These are phyloP conservation scores for Piedraia hortae DNA, from an alignment of 2,329 filamentous ascomycete species.

Conservation along the genomic window DNA sequence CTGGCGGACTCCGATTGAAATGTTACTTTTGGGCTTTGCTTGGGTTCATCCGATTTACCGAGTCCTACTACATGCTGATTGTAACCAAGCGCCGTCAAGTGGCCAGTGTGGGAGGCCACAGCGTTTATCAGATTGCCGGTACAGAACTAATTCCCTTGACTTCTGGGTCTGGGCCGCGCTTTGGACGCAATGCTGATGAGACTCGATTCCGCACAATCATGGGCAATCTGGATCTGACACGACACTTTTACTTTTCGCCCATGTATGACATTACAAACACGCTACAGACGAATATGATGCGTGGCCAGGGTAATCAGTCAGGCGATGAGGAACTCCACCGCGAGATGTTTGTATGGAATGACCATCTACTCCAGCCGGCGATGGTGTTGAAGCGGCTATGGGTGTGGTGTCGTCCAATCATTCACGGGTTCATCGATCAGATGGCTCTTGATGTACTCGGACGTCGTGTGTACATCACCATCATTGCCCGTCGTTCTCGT, in stretches of 20 bases:
- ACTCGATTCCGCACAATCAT: constrained; percentile 68
- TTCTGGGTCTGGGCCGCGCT: constrained; percentile 35
- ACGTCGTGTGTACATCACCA: constrained; percentile 65
- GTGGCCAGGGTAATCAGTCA: constrained; percentile 29
- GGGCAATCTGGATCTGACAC: constrained; percentile 67
- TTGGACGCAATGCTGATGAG: constrained; percentile 68
- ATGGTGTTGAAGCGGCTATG: constrained; percentile 48
- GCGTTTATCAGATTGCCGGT: constrained; percentile 80
- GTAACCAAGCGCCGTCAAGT: constrained; percentile 92
- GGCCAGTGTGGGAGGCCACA: constrained; percentile 86
- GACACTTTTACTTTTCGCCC: constrained; percentile 95
- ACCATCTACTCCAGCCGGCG: constrained; percentile 59
- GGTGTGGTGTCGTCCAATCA: constrained; percentile 88
- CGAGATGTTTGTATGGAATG: constrained; percentile 96
- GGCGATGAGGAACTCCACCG: constrained; percentile 58
- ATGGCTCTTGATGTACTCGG: constrained; percentile 51
- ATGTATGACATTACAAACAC: constrained; percentile 88
- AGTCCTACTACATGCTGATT: constrained; percentile 86
- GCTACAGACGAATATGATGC: constrained; percentile 70
- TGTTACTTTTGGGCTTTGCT: constrained; percentile 82
- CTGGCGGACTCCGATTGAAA: constrained; percentile 67
- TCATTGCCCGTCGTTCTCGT: constrained; percentile 75
- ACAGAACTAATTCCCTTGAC: constrained; percentile 79
- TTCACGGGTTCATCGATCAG: constrained; percentile 91
- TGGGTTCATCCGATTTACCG: constrained; percentile 88